These are phyloP conservation scores for Chlorella vulgaris DNA, from an alignment of 139 green algal genomes.

Conservation along the genomic window DNA sequence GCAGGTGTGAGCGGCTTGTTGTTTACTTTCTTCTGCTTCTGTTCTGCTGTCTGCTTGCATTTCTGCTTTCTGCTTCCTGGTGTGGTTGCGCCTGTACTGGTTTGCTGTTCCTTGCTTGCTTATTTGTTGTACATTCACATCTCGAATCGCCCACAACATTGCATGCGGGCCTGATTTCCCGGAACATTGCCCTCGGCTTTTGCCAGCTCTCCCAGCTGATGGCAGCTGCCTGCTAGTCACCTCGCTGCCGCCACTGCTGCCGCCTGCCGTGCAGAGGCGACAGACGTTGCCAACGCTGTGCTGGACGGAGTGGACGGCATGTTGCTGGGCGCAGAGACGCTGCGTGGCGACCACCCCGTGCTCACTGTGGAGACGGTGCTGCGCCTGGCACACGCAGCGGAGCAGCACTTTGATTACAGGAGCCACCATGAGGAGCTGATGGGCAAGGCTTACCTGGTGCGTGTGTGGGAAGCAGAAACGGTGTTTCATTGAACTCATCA, in stretches of 20 bases:
- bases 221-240: background rate
- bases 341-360: conserved; percentile 68
- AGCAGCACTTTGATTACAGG: conserved; percentile 55
- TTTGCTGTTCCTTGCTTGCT: background rate
- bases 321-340: conserved; percentile 87
- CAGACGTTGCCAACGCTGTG: conserved; percentile 94
- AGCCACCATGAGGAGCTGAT: conserved; percentile 43
- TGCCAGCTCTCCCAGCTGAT: conserved; percentile 64
- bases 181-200: conserved; percentile 51
- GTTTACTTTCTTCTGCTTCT: background rate
- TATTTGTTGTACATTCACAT: too few relatives aligned
- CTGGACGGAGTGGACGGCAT: conserved; percentile 82
- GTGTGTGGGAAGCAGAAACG: background rate
- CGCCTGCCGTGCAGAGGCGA: conserved; percentile 71
- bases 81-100: background rate
- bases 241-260: background rate
- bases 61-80: background rate
- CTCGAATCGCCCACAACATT: background rate
- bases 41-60: background rate
- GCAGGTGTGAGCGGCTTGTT: background rate
- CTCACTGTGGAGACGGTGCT: conserved; percentile 44
- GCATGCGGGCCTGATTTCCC: background rate
- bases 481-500: background rate
- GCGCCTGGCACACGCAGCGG: conserved; percentile 27
- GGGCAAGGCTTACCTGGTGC: conserved; percentile 16